phyloP scores from a whole-genome alignment of 1,284 basidiomycete genomes.

The Puccinia novopanici region DNA sequence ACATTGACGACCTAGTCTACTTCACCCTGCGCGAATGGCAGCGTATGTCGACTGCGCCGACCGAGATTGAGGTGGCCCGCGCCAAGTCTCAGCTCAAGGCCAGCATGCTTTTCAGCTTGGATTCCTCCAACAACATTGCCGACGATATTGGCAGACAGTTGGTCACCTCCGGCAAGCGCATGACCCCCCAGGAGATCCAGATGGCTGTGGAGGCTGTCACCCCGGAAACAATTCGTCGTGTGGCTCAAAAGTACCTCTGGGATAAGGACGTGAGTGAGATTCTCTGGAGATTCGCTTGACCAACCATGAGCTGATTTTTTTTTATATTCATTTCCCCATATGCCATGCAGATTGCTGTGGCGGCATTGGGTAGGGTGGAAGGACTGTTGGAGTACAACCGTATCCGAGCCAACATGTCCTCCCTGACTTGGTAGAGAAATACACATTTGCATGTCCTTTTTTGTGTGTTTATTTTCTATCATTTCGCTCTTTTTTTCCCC shows the following conservation, averaged over 20 bases:
- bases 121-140: constrained; percentile 92
- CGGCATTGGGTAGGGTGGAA: constrained; percentile 80
- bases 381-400: constrained; percentile 68
- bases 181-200: constrained; percentile 93
- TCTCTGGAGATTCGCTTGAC: too few relatives aligned
- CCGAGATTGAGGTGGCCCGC: constrained; percentile 84
- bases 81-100: constrained; percentile 98
- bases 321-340: neutral
- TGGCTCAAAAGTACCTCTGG: constrained; percentile 95
- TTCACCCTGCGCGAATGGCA: constrained; percentile 97
- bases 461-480: neutral
- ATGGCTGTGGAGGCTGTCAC: constrained; percentile 85
- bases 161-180: constrained; percentile 80
- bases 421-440: constrained; percentile 58
- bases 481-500: neutral
- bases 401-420: constrained; percentile 58
- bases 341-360: constrained; percentile 70
- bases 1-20: constrained; percentile 90
- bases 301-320: neutral
- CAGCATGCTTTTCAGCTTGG: constrained; percentile 81
- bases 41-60: constrained; percentile 85
- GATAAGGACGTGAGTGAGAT: constrained; percentile 77
- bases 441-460: neutral
- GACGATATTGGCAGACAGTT: constrained; percentile 98
- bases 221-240: constrained; percentile 85